Percentiles rank a stretch among this genome's conserved stretches.
These are phyloP conservation scores for Hyaloperonospora brassicae DNA, from an alignment of 352 stramenopile species.

Conservation along the genomic window DNA sequence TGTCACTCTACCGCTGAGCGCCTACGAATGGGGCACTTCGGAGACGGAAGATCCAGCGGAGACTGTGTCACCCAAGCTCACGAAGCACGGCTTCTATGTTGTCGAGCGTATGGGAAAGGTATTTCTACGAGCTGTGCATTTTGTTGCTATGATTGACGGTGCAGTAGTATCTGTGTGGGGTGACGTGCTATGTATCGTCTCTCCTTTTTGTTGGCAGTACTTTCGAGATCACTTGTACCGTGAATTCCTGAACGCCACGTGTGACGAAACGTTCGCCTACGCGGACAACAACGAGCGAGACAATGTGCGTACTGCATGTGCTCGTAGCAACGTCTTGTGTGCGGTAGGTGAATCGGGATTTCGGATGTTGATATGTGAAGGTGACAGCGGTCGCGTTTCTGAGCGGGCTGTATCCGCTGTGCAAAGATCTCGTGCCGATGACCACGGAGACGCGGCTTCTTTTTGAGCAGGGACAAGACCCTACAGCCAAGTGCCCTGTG, in stretches of 20 bases:
- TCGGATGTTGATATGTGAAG: conserved; percentile 12
- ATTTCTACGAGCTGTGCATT: neutral
- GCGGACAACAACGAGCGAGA: conserved; percentile 68
- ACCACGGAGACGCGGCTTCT: conserved; percentile 48
- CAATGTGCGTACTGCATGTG: conserved; percentile 32
- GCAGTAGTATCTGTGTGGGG: conserved; percentile 2
- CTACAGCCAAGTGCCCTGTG: conserved; percentile 54
- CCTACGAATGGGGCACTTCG: conserved; percentile 55
- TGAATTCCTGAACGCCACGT: conserved; percentile 47
- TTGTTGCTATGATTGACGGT: too few species aligned
- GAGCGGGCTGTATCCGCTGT: conserved; percentile 41
- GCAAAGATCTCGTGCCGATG: conserved; percentile 46
- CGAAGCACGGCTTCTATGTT: conserved; percentile 57
- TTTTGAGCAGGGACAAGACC: conserved; percentile 70
- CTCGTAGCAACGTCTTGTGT: neutral
- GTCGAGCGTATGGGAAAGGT: conserved; percentile 63
- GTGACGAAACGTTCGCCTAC: conserved; percentile 55
- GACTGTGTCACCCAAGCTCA: conserved; percentile 70
- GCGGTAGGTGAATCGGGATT: conserved; percentile 6
- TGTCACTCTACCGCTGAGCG: conserved; percentile 43
- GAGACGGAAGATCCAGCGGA: conserved; percentile 54
- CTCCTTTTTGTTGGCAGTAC: conserved; percentile 35
- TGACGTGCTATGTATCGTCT: conserved; percentile 4
- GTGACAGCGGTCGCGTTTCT: conserved; percentile 61
- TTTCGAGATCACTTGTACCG: conserved; percentile 61